Percentiles rank a stretch among this genome's conserved stretches.
phyloP scores from a whole-genome alignment of 495 filamentous ascomycete species.

The Aspergillus bridgeri region DNA sequence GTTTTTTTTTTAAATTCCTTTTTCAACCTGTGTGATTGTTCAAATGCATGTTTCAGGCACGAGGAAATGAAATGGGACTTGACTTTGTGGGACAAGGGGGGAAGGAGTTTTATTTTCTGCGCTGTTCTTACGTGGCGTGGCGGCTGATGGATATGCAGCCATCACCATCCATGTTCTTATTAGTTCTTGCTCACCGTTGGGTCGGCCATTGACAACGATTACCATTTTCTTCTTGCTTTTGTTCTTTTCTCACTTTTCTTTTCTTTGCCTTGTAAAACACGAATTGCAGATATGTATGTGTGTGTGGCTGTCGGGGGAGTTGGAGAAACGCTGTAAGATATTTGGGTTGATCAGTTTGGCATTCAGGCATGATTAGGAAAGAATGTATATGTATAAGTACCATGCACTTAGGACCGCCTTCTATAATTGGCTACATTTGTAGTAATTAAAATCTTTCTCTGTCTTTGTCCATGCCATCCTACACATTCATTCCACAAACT shows the following conservation, averaged over 20 bases:
- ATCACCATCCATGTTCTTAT: too few species aligned
- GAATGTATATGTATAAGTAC: too few species aligned
- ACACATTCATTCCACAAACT: too few species aligned
- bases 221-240: too few species aligned
- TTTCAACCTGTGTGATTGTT: slow-evolving; percentile 1
- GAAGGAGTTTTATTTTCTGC: slow-evolving; percentile 7
- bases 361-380: too few species aligned
- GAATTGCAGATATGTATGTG: neutral
- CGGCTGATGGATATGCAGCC: slow-evolving; percentile 19
- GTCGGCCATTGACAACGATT: neutral
- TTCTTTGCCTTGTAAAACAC: neutral
- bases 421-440: too few species aligned
- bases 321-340: too few species aligned
- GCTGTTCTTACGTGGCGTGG: slow-evolving; percentile 22
- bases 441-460: too few species aligned
- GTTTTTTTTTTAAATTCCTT: neutral
- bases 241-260: neutral
- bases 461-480: too few species aligned
- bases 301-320: too few species aligned
- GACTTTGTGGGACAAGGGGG: slow-evolving; percentile 26
- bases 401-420: too few species aligned
- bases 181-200: slow-evolving; percentile 7
- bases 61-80: slow-evolving; percentile 22
- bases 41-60: slow-evolving; percentile 12
- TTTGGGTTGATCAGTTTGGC: too few species aligned